Evolutionary conservation across 2,329 filamentous ascomycete species (phyloP).

Genomic region (Colletotrichum karsti): DNA sequence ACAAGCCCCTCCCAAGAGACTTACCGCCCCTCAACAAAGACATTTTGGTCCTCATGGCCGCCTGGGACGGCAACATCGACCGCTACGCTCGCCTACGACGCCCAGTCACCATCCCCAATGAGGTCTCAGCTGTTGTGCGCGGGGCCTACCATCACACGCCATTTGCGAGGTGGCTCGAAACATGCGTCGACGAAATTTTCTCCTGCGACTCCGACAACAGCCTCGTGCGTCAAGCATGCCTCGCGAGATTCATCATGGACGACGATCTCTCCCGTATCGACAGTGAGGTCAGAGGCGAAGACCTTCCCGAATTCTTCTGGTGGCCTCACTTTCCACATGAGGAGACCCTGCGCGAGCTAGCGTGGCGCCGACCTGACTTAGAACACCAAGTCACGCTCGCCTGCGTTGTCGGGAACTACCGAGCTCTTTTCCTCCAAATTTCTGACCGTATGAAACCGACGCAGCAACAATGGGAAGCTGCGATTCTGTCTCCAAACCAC

Average conservation of each 20-base stretch:
- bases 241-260: constrained; percentile 41
- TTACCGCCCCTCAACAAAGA: constrained; percentile 46
- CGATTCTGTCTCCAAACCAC: not conserved
- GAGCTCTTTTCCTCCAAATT: not conserved
- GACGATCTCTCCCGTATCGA: constrained; percentile 35
- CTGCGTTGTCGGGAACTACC: not conserved
- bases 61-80: constrained; percentile 47
- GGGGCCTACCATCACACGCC: constrained; percentile 47
- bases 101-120: constrained; percentile 34
- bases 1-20: constrained; percentile 41
- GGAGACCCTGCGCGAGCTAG: not conserved
- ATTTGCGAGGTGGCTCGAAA: constrained; percentile 41
- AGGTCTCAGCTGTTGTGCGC: constrained; percentile 37
- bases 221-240: constrained; percentile 29
- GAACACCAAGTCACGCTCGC: not conserved
- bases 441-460: not conserved
- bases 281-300: not conserved
- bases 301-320: not conserved
- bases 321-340: not conserved
- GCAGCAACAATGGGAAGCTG: not conserved
- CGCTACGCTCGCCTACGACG: constrained; percentile 43
- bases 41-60: constrained; percentile 44
- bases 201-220: not conserved
- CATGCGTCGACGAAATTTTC: not conserved
- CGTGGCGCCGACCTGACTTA: not conserved